Base-by-base conservation (phyloP, 805 yeast species). In the Metschnikowia bowlesiae region DNA sequence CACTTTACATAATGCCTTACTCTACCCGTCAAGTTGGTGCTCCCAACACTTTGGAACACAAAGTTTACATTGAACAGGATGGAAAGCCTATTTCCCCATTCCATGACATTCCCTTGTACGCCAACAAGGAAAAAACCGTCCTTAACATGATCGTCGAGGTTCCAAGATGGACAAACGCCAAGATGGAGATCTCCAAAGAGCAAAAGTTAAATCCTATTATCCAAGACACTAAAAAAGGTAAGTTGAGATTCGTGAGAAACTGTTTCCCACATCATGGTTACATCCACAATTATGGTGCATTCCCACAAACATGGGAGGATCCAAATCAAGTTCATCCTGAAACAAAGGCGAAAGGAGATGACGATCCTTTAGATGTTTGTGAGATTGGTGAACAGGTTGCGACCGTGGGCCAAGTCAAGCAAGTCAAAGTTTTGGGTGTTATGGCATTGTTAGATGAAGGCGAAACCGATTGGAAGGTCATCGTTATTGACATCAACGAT, bases 251-350 rank as follows among this genome's bases (percentile, higher is more conserved):
- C 60, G 86, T 89, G 32, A 79, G 84, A 60, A 89, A 89, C 69
- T 71, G 87, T 22, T 89, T 84, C 72, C 96, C 96, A 8, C 83
- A 78, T 65, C 85, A 85, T 58, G 96, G 96, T 1, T 88, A 87
- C 66, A 84, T 89, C 49, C 91, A 85, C 67, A 89, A 89, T 69
- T 89, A 89, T 64, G 95, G 96, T 41, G 92, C 95, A 3, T 75
- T 88, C 59, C 91, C 96, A 14, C 96, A 88, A 73, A 92, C 98
- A 3, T 92, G 98, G 98, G 99, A 92, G 70, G 96, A 94, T 64
- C 95, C 96, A n/a, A 80, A 84, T 51, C 73, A 72, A 47, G 62
- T 57, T 49, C 74, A 67, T 46, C 59, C 70, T 59, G 76, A 66
- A 52, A 72, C 80, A 52, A 76, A 71, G 63, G 79, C 76, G 55